Evolutionary conservation across 371 early-diverging fungal genomes (phyloP), one percentile per base, ranked within the genome.

Genomic region (Rhizopus delemar): DNA sequence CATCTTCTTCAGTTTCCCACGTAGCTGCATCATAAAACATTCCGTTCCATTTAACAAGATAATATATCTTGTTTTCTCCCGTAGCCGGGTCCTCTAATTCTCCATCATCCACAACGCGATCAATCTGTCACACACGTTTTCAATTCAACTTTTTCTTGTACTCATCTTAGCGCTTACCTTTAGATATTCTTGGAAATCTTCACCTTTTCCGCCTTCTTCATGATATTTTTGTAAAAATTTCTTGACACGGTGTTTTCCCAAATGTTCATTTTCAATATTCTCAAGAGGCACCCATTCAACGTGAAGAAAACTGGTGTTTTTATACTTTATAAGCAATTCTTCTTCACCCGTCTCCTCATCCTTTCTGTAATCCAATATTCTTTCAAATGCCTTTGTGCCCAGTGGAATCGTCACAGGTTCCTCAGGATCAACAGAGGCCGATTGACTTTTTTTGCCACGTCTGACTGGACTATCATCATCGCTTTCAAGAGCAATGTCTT

Each of bases 1-100:
- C 81, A 46, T 81, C 74, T 7, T 85, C 86, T 48, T 80, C 76
- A 28, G 76, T 67, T 71, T 96, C 98, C 93, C 95, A 95, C 0
- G 98, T 95, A 46, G 85, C 69, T 0, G 77, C 69, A 65, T 95
- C 95, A 68, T 95, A 94, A 2, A 91, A 81, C 15, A 85, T 82
- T 13, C 86, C 84, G 52, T 79, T 81, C 98, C 98, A 97, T 69
- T 96, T 97, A 11, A 94, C 89, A 8, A 97, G 71, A 69, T 86
- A 93, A 61, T 76, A 88, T 12, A 90, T 64, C n/a, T 69, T 80
- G 31, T 71, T 77, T 31, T 81, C 76, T 13, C 77, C 83, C 8
- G 74, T 78, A 1, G 62, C 62, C 2, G 77, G 71, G 61, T 84
- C 81, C 2, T 66, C 60, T 35, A 83, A 56, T 51, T 93, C 91